A percentile compares a stretch with the other conserved stretches of the same genome.
Conservation (phyloP, 2,329 filamentous ascomycete species). For the Colletotrichum filicis region DNA sequence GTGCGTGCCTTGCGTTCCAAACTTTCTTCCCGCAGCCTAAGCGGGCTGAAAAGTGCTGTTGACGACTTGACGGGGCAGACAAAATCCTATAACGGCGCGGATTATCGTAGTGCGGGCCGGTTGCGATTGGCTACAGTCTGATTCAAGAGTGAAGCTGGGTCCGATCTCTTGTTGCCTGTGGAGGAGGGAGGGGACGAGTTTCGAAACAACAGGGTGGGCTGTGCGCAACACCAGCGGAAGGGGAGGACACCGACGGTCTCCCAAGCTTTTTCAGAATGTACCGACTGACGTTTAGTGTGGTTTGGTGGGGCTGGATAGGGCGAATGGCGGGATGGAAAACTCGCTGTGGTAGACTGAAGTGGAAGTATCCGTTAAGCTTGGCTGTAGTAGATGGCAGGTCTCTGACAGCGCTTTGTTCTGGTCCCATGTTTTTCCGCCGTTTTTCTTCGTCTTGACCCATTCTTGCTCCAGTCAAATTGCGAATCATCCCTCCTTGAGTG, state of each 20-base stretch:
- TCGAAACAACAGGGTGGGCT: conserved; percentile 27
- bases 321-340: background rate
- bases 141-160: conserved; percentile 14
- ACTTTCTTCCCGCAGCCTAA: background rate
- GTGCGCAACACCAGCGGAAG: conserved; percentile 12
- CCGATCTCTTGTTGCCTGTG: background rate
- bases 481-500: background rate
- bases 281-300: background rate
- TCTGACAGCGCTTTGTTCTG: conserved; percentile 15
- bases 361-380: background rate
- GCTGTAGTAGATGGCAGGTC: conserved; percentile 5
- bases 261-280: background rate
- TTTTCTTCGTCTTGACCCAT: conserved; percentile 4
- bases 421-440: background rate
- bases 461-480: background rate
- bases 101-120: background rate
- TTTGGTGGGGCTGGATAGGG: conserved; percentile 4
- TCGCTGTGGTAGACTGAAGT: conserved; percentile 26
- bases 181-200: background rate
- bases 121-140: conserved; percentile 23
- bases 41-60: background rate
- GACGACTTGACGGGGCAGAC: background rate
- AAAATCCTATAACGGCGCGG: background rate
- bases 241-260: conserved; percentile 6
- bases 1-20: background rate